Evolutionary conservation across 352 stramenopile species (phyloP).

Genomic region (Globisporangium paddicum): DNA sequence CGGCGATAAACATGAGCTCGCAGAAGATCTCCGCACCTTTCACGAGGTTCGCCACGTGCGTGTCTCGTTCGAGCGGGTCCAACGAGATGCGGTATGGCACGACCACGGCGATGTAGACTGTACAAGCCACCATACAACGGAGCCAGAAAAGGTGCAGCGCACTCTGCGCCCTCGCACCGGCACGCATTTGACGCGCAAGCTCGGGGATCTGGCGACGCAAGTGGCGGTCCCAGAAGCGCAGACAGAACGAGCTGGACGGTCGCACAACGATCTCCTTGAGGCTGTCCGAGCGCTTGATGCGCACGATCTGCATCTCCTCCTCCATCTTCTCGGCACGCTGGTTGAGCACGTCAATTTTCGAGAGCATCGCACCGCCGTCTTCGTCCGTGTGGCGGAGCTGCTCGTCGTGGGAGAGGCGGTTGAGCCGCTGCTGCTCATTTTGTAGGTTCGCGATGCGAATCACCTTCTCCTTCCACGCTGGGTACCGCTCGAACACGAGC

Average conservation of each 20-base stretch:
- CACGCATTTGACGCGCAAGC: conserved; percentile 11
- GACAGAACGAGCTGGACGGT: background rate
- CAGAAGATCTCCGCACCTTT: conserved; percentile 25
- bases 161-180: conserved; percentile 37
- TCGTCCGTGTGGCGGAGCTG: conserved; percentile 16
- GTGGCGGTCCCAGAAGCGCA: background rate
- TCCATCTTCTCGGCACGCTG: conserved; percentile 22
- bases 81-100: conserved; percentile 47
- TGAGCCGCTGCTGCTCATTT: conserved; percentile 14
- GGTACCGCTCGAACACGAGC: conserved; percentile 39
- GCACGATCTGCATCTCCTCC: conserved; percentile 27
- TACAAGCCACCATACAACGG: conserved; percentile 20
- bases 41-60: conserved; percentile 5
- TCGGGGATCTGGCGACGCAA: background rate
- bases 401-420: conserved; percentile 14
- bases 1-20: conserved; percentile 37
- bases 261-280: background rate
- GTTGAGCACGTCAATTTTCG: conserved; percentile 21
- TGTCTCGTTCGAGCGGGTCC: conserved; percentile 25
- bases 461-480: conserved; percentile 40
- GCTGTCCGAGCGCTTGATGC: conserved; percentile 9
- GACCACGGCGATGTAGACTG: conserved; percentile 37
- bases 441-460: conserved; percentile 35
- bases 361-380: conserved; percentile 14
- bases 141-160: conserved; percentile 42